These are phyloP conservation scores for Cladosporium austrohemisphaericum DNA, from an alignment of 2,329 filamentous ascomycete genomes.

Conservation along the genomic window DNA sequence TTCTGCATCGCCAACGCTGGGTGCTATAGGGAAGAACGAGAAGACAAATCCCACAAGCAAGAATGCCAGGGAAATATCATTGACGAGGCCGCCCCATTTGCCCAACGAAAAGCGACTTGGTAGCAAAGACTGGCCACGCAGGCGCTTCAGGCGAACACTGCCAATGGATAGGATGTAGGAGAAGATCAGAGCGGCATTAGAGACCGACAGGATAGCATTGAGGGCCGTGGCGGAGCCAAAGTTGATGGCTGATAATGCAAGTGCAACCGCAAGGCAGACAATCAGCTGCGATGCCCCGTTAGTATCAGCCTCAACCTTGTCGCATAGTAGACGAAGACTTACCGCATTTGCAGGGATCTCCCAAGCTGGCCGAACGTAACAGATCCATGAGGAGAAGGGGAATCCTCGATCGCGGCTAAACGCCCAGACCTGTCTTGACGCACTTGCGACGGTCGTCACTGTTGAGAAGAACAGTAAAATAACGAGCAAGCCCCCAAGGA, in stretches of 20 bases:
- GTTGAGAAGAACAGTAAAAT: slow-evolving; percentile 33
- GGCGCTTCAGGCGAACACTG: slow-evolving; percentile 32
- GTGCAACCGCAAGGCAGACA: slow-evolving; percentile 27
- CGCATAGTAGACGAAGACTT: slow-evolving; percentile 15
- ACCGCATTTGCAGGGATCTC: slow-evolving; percentile 34
- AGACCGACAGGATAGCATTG: slow-evolving; percentile 41
- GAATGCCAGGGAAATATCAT: slow-evolving; percentile 32
- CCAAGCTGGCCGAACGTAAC: slow-evolving; percentile 28
- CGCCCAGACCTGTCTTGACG: slow-evolving; percentile 34
- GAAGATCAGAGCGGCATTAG: slow-evolving; percentile 34
- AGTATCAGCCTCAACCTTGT: slow-evolving; percentile 3
- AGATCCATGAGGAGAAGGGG: slow-evolving; percentile 33
- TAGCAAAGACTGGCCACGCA: slow-evolving; percentile 30
- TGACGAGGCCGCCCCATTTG: slow-evolving; percentile 29
- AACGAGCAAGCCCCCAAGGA: slow-evolving; percentile 31
- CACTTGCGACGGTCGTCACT: slow-evolving; percentile 34
- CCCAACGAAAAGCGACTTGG: slow-evolving; percentile 32
- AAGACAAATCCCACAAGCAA: slow-evolving; percentile 32
- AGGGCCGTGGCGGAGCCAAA: slow-evolving; percentile 40
- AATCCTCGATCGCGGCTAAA: slow-evolving; percentile 34
- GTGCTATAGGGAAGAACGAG: slow-evolving; percentile 32
- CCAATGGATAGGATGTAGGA: slow-evolving; percentile 33
- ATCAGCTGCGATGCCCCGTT: not conserved
- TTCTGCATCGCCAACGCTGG: slow-evolving; percentile 19
- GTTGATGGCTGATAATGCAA: slow-evolving; percentile 39